Conservation (phyloP, 495 filamentous ascomycete species). For the Neurospora tetrasperma region DNA sequence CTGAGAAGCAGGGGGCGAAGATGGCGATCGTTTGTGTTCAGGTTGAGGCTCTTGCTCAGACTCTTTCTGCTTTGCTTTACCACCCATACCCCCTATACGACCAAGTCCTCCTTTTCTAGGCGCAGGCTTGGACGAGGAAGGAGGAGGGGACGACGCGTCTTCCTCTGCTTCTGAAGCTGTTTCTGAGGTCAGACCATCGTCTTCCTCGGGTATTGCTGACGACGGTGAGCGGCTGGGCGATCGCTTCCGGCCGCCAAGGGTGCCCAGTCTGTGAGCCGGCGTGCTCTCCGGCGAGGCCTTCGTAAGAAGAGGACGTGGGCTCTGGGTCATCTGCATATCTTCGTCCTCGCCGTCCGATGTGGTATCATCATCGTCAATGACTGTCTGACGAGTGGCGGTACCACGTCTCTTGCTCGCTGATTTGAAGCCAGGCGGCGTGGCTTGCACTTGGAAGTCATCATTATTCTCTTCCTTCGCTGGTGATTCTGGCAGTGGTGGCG, state of each 20-base stretch:
- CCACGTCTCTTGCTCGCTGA: constrained; percentile 8
- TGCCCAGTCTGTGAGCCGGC: constrained; percentile 13
- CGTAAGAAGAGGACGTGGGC: not conserved
- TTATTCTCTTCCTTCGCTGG: constrained; percentile 15
- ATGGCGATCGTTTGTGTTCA: constrained; percentile 9
- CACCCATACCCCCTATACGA: constrained; percentile 31
- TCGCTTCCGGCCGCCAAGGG: constrained; percentile 18
- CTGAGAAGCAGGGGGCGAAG: constrained; percentile 9
- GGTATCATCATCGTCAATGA: constrained; percentile 22
- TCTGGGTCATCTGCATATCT: constrained; percentile 9
- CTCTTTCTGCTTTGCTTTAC: constrained; percentile 5
- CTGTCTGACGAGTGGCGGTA: constrained; percentile 1
- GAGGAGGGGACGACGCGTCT: constrained; percentile 1
- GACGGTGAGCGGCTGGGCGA: constrained; percentile 2
- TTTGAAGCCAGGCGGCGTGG: constrained; percentile 29
- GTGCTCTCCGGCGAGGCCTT: not conserved
- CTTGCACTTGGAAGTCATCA: constrained; percentile 43
- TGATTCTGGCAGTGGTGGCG: not conserved
- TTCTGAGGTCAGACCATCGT: constrained; percentile 18
- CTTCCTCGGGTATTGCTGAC: not conserved
- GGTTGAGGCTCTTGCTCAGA: not conserved
- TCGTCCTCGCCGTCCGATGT: constrained; percentile 26
- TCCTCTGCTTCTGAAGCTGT: constrained; percentile 32
- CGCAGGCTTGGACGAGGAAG: constrained; percentile 13
- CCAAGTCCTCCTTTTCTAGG: constrained; percentile 26